Conservation (phyloP, 164 flowering plant genomes). For the Liriodendron chinense region DNA sequence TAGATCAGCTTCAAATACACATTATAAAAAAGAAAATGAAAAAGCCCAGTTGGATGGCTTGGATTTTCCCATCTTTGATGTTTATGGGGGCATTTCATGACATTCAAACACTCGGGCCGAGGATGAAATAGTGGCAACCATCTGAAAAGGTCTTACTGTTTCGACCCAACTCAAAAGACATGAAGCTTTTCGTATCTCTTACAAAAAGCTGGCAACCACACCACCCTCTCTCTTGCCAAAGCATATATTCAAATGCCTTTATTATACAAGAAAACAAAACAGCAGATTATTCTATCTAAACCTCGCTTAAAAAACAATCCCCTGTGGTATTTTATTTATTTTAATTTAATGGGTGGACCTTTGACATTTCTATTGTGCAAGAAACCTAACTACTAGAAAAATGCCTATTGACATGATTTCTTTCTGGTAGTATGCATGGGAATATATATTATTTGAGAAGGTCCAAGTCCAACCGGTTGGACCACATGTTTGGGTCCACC, state of each 20-base stretch:
- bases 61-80: not conserved
- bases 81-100: too few relatives aligned
- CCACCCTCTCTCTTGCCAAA: not conserved
- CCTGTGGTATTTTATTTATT: not conserved
- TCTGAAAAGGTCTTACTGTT: conserved; percentile 6
- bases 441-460: not conserved
- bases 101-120: not conserved
- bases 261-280: not conserved
- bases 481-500: too few relatives aligned
- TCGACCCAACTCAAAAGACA: conserved; percentile 19
- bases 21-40: too few relatives aligned
- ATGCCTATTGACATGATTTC: not conserved
- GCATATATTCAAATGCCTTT: not conserved
- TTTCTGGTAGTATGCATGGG: not conserved
- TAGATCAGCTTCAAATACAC: not conserved
- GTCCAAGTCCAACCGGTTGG: too few relatives aligned
- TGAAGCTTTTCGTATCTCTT: not conserved
- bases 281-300: not conserved
- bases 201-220: conserved; percentile 6
- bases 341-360: not conserved
- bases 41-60: not conserved
- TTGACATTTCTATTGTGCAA: not conserved
- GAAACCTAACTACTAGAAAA: not conserved
- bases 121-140: not conserved
- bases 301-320: not conserved